Conservation (phyloP, 2,329 filamentous ascomycete genomes). For the Calonectria multiphialidica region DNA sequence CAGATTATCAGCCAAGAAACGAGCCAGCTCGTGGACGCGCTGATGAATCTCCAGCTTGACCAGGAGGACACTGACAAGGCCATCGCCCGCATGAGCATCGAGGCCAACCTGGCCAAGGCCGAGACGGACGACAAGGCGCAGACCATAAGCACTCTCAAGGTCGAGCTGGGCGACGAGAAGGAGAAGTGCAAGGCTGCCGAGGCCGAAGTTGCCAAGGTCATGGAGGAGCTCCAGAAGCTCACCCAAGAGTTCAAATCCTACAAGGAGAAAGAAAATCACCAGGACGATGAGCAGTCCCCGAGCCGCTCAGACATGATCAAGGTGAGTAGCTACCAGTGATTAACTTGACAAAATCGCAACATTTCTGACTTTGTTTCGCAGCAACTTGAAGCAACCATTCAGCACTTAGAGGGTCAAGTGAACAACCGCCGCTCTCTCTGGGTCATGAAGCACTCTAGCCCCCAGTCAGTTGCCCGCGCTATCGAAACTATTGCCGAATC, state of each 20-base stretch:
- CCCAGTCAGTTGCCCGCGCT: constrained; percentile 46
- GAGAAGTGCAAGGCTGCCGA: constrained; percentile 47
- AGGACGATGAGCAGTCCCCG: constrained; percentile 33
- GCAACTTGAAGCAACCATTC: constrained; percentile 49
- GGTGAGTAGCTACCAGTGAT: constrained; percentile 34
- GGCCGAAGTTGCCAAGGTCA: constrained; percentile 41
- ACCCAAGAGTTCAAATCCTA: constrained; percentile 45
- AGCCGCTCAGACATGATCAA: constrained; percentile 46
- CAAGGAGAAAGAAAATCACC: constrained; percentile 41
- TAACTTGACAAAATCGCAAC: neutral
- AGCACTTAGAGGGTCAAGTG: constrained; percentile 51
- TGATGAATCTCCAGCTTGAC: constrained; percentile 52
- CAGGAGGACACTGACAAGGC: constrained; percentile 54
- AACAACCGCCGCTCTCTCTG: constrained; percentile 51
- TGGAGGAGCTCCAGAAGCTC: constrained; percentile 44
- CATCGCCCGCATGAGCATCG: constrained; percentile 53
- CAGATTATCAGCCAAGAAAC: constrained; percentile 54
- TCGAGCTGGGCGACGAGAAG: constrained; percentile 47
- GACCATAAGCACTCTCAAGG: constrained; percentile 47
- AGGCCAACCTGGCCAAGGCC: constrained; percentile 52
- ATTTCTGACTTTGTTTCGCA: constrained; percentile 24
- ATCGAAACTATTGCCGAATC: constrained; percentile 48
- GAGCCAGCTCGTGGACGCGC: constrained; percentile 52
- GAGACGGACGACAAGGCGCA: constrained; percentile 49
- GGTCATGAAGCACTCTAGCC: constrained; percentile 50